Percentiles rank a stretch among this genome's conserved stretches.
Conservation (phyloP, 768 basidiomycete species). For the Suillus lakei region DNA sequence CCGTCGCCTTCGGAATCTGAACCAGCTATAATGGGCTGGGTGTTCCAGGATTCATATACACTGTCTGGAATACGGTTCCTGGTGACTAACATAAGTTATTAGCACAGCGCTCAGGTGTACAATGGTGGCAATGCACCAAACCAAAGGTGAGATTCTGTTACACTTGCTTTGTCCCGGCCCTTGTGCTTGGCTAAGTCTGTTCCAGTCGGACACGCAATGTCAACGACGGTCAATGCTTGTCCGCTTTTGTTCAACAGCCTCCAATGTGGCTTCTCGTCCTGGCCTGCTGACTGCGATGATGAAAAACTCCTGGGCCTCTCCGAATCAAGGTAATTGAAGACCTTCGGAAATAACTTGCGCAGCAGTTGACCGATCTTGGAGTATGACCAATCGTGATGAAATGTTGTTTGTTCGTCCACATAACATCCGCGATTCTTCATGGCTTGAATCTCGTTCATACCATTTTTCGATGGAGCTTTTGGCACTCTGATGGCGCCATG, state of each 20-base stretch:
- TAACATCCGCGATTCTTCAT: constrained; percentile 7
- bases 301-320: background rate
- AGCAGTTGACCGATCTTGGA: background rate
- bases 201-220: background rate
- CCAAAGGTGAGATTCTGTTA: constrained; percentile 9
- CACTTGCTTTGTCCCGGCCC: background rate
- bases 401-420: background rate
- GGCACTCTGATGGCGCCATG: background rate
- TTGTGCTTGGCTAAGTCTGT: background rate
- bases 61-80: background rate
- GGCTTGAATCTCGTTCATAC: background rate
- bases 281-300: background rate
- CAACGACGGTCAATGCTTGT: background rate
- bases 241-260: background rate
- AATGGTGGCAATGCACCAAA: background rate
- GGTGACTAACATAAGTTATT: background rate
- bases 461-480: background rate
- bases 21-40: background rate
- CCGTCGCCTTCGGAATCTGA: background rate
- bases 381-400: background rate
- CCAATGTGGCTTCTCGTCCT: background rate
- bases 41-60: background rate
- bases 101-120: background rate
- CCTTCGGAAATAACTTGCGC: background rate
- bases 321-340: background rate